A percentile compares a stretch with the other conserved stretches of the same genome.
Conservation (phyloP, 768 basidiomycete genomes). For the Hygrocybe coccinea region DNA sequence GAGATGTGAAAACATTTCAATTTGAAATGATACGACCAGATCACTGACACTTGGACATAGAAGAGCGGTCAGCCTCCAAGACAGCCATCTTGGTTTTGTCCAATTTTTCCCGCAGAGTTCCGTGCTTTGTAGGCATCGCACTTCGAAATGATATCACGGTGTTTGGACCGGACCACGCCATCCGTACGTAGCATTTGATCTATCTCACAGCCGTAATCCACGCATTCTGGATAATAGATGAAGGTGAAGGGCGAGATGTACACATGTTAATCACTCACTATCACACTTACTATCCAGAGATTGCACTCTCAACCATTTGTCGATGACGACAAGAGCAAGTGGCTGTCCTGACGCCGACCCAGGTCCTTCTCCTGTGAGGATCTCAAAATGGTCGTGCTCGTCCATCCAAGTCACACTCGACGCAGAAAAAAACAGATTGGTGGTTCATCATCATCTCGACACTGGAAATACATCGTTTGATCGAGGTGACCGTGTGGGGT, state of each 20-base stretch:
- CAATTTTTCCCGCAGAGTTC: background rate
- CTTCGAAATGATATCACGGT: background rate
- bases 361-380: background rate
- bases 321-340: background rate
- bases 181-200: background rate
- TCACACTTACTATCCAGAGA: background rate
- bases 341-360: background rate
- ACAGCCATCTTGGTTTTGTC: background rate
- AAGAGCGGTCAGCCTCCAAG: too few species aligned
- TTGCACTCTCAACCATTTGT: background rate
- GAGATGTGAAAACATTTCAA: too few species aligned
- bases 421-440: background rate
- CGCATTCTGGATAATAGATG: background rate
- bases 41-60: background rate
- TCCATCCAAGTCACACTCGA: background rate
- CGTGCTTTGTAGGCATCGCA: background rate
- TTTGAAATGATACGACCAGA: too few species aligned
- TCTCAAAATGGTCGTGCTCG: background rate
- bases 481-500: constrained; percentile 6
- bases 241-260: background rate
- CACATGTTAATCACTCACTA: too few species aligned
- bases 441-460: constrained; percentile 1
- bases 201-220: background rate
- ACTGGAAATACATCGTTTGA: constrained; percentile 9
- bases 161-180: background rate